Evolutionary conservation across 2,329 filamentous ascomycete species (phyloP).

Genomic region (Sporothrix brasiliensis): DNA sequence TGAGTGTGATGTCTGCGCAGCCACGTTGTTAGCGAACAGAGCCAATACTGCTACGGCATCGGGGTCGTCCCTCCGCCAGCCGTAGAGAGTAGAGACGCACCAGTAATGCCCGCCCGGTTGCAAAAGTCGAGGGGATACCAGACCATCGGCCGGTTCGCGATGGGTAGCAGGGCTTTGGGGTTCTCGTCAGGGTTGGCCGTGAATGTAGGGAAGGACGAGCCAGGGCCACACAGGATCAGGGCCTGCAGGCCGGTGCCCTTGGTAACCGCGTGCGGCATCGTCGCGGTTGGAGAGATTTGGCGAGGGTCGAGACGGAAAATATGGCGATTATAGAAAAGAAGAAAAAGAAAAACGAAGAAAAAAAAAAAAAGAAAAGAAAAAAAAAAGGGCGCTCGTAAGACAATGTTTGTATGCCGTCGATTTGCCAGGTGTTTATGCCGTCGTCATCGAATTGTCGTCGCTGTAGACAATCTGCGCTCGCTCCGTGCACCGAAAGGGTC

Average conservation of each 20-base stretch:
- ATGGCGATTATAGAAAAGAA: background rate
- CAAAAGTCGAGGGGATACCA: conserved; percentile 89
- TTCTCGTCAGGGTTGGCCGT: conserved; percentile 78
- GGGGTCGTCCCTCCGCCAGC: too few species aligned
- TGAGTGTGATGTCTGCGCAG: conserved; percentile 61
- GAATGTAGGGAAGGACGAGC: conserved; percentile 80
- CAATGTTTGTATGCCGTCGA: background rate
- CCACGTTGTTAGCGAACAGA: background rate
- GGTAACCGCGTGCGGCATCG: conserved; percentile 75
- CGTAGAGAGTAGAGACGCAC: conserved; percentile 48
- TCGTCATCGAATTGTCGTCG: background rate
- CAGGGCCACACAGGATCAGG: conserved; percentile 79
- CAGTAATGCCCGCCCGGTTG: conserved; percentile 75
- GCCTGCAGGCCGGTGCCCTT: conserved; percentile 76
- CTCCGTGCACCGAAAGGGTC: background rate
- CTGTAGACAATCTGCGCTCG: background rate
- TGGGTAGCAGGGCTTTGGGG: conserved; percentile 78
- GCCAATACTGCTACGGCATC: background rate
- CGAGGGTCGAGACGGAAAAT: background rate
- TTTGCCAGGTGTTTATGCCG: background rate
- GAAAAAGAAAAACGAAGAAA: background rate
- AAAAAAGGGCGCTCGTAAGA: background rate
- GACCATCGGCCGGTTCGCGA: conserved; percentile 85
- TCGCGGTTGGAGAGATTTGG: conserved; percentile 26
- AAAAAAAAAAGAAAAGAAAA: background rate